A percentile compares a stretch with the other conserved stretches of the same genome.
Conservation (phyloP, 306 rosid genomes). For the Cicer yamashitae region DNA sequence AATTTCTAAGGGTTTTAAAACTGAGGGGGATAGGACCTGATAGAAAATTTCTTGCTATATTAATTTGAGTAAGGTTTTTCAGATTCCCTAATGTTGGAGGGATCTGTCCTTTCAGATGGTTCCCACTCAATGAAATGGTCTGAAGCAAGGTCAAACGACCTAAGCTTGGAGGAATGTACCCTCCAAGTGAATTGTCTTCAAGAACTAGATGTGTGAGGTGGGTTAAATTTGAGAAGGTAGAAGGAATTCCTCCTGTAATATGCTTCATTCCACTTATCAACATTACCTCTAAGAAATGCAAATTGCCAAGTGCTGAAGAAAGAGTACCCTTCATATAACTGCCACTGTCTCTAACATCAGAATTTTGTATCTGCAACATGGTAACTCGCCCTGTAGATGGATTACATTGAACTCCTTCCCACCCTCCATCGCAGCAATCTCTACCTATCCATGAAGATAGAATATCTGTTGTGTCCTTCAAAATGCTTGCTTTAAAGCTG, state of each 20-base stretch:
- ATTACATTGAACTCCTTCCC: constrained; percentile 93
- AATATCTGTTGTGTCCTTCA: constrained; percentile 73
- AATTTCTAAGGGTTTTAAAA: constrained; percentile 54
- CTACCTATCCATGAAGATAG: constrained; percentile 75
- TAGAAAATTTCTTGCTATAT: constrained; percentile 70
- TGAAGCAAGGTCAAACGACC: constrained; percentile 73
- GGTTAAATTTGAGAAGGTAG: constrained; percentile 67
- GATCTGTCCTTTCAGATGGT: constrained; percentile 75
- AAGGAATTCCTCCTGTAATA: constrained; percentile 80
- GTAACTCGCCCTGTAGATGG: constrained; percentile 79
- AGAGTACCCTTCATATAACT: constrained; percentile 83
- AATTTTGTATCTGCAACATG: constrained; percentile 76
- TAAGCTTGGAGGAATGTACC: constrained; percentile 79
- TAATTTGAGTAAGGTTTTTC: constrained; percentile 65
- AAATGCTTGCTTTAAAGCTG: constrained; percentile 73
- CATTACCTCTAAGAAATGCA: constrained; percentile 84
- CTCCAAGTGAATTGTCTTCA: constrained; percentile 79
- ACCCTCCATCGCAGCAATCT: constrained; percentile 90
- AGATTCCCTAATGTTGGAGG: constrained; percentile 74
- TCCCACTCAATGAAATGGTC: constrained; percentile 72
- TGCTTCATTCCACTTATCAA: constrained; percentile 79
- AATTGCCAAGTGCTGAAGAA: constrained; percentile 73
- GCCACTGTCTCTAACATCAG: constrained; percentile 50
- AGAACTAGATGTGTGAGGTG: constrained; percentile 74
- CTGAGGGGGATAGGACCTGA: constrained; percentile 71